Percentiles rank a stretch among this genome's conserved stretches.
Evolutionary conservation across 2,329 filamentous ascomycete genomes (phyloP).

Genomic region (Dactylella cylindrospora): DNA sequence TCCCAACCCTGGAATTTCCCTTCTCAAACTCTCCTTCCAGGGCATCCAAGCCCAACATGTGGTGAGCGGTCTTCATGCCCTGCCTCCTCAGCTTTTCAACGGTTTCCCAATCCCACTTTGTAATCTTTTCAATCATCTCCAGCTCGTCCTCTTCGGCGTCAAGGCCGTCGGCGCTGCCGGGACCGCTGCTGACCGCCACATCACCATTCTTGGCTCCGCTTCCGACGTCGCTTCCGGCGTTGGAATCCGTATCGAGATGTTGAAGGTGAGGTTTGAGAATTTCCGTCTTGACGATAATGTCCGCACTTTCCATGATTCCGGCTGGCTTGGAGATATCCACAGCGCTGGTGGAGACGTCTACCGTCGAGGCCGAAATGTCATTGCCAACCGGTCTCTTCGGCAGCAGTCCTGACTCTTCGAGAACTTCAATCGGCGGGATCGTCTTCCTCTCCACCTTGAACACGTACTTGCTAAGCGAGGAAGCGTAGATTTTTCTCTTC

Average conservation of each 20-base stretch:
- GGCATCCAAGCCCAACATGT: constrained; percentile 47
- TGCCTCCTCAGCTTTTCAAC: constrained; percentile 51
- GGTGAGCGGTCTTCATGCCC: constrained; percentile 51
- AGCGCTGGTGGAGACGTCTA: not conserved
- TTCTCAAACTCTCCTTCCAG: constrained; percentile 47
- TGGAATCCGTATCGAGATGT: constrained; percentile 34
- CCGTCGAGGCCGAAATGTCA: not conserved
- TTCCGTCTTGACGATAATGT: constrained; percentile 36
- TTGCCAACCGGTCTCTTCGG: constrained; percentile 68
- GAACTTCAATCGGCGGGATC: constrained; percentile 74
- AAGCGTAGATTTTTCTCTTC: constrained; percentile 69
- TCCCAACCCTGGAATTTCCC: constrained; percentile 43
- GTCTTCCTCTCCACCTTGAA: constrained; percentile 81
- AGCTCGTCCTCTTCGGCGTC: constrained; percentile 34
- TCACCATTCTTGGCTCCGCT: constrained; percentile 9
- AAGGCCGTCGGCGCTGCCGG: constrained; percentile 18
- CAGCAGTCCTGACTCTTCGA: constrained; percentile 71
- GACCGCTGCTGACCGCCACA: constrained; percentile 1
- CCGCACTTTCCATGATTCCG: constrained; percentile 38
- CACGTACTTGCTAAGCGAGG: constrained; percentile 76
- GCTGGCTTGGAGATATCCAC: constrained; percentile 6
- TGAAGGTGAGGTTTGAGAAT: constrained; percentile 39
- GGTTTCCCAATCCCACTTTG: constrained; percentile 47
- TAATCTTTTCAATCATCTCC: constrained; percentile 39
- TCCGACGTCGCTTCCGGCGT: constrained; percentile 32